A percentile compares a stretch with the other conserved stretches of the same genome.
Conservation (phyloP, 352 stramenopile genomes). For the Pythium angustatum region DNA sequence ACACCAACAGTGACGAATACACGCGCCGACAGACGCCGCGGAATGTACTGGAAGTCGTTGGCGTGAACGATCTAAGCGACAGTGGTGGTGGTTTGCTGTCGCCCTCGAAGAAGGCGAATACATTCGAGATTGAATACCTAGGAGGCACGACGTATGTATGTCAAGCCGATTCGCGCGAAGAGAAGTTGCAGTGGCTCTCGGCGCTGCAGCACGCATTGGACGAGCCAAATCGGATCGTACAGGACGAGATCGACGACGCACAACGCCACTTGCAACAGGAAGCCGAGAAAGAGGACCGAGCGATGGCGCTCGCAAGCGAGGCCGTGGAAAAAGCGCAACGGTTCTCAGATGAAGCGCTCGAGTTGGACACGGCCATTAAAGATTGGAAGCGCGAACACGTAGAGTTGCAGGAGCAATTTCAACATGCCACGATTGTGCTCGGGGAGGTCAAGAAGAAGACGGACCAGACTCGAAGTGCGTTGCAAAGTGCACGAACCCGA, state of each 20-base stretch:
- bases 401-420: conserved; percentile 36
- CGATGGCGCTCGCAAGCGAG: conserved; percentile 46
- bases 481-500: conserved; percentile 36
- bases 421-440: conserved; percentile 31
- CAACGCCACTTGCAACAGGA: conserved; percentile 53
- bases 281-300: conserved; percentile 38
- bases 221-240: conserved; percentile 67
- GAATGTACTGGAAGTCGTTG: conserved; percentile 62
- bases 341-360: conserved; percentile 32
- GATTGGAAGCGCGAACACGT: conserved; percentile 31
- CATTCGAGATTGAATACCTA: conserved; percentile 42
- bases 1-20: conserved; percentile 53
- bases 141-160: conserved; percentile 55
- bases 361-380: conserved; percentile 37
- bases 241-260: conserved; percentile 76
- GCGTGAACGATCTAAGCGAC: conserved; percentile 40
- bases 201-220: conserved; percentile 66
- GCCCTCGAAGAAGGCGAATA: conserved; percentile 35
- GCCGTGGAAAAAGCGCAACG: conserved; percentile 43
- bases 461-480: conserved; percentile 27
- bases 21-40: conserved; percentile 43
- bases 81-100: conserved; percentile 18
- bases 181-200: conserved; percentile 56
- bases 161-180: conserved; percentile 53
- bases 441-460: conserved; percentile 34